A percentile compares a stretch with the other conserved stretches of the same genome.
phyloP scores from a whole-genome alignment of 2,329 filamentous ascomycete species.

The Ophiobolus disseminans region DNA sequence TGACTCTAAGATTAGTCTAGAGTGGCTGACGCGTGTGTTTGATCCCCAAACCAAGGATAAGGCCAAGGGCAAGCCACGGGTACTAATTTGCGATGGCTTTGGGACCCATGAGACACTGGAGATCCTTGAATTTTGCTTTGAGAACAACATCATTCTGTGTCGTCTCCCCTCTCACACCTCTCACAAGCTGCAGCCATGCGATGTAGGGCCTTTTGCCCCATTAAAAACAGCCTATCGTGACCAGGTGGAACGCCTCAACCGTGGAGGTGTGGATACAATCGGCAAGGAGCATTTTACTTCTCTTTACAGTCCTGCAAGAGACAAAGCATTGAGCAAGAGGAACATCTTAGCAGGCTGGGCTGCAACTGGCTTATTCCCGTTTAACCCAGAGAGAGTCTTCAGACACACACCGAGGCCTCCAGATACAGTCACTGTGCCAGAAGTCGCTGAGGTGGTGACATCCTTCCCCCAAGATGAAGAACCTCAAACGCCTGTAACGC shows the following conservation, averaged over 20 bases:
- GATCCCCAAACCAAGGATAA: conserved; percentile 41
- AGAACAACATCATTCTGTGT: conserved; percentile 32
- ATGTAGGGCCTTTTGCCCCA: conserved; percentile 12
- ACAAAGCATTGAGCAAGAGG: conserved; percentile 28
- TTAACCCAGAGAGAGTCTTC: conserved; percentile 43
- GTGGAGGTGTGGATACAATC: conserved; percentile 13
- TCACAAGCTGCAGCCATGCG: conserved; percentile 23
- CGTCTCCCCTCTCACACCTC: conserved; percentile 17
- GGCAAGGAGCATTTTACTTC: conserved; percentile 23
- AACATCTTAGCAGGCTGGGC: conserved; percentile 40
- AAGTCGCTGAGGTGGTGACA: conserved; percentile 6
- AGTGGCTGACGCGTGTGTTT: conserved; percentile 47
- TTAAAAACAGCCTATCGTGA: conserved; percentile 21
- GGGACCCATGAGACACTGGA: conserved; percentile 46
- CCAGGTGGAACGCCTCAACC: conserved; percentile 17
- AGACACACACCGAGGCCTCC: conserved; percentile 30
- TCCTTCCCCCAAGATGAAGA: conserved; percentile 21
- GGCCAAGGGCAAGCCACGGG: conserved; percentile 39
- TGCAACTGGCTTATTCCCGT: conserved; percentile 34
- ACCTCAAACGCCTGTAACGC: conserved; percentile 23
- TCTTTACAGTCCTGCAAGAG: conserved; percentile 31
- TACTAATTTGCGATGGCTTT: conserved; percentile 48
- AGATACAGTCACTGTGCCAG: conserved; percentile 15
- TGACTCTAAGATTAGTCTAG: conserved; percentile 44
- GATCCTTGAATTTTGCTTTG: conserved; percentile 40